Base-by-base conservation (phyloP, 2,329 filamentous ascomycete species). In the Pezicula carpinea region DNA sequence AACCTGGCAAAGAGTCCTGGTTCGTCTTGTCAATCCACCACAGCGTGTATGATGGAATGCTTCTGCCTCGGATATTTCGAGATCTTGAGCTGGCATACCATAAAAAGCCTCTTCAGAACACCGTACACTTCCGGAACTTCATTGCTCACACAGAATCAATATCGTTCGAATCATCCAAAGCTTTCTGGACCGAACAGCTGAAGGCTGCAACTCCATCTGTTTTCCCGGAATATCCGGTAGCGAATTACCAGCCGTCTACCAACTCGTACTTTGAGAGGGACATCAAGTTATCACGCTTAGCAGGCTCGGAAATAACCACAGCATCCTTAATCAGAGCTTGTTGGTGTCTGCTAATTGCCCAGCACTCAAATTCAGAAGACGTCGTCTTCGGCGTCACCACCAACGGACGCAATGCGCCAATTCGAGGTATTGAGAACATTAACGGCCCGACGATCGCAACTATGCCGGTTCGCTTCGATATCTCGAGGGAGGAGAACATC, bases 21-120 rank as follows among this genome's bases (percentile, higher is more conserved):
- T 17, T 38, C 35, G 35, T 17, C 35, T 38, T 7, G 35, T 8
- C 35, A 38, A 19, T 19, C 18, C 79, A 82, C 53, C 80, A 83
- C 61, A 72, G 76, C 1, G 53, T 82, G 1, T 83, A 82, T 57
- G 80, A 83, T 61, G 79, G 80, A 17, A 83, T 80, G 80, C 80
- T 78, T 4, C 74, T 80, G 61, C 29, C 29, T 32, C 29, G 7
- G 7, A 14, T 32, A 8, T 32, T 32, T 8, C 29, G 14, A 32
- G 14, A 32, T 32, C 29, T 32, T 32, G 29, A 32, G 14, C 29
- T 32, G 7, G 29, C n/a, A 32, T 14, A 32, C 29, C 29, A 32
- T 32, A 32, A 7, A 32, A 32, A 14, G 29, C 7, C 8, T 32
- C 14, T 32, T 8, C 29, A 32, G 8, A 14, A 32, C 29, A 7